Percentiles rank a stretch among this genome's conserved stretches.
Conservation (phyloP, 148 eudicot species). For the Mesembryanthemum crystallinum region DNA sequence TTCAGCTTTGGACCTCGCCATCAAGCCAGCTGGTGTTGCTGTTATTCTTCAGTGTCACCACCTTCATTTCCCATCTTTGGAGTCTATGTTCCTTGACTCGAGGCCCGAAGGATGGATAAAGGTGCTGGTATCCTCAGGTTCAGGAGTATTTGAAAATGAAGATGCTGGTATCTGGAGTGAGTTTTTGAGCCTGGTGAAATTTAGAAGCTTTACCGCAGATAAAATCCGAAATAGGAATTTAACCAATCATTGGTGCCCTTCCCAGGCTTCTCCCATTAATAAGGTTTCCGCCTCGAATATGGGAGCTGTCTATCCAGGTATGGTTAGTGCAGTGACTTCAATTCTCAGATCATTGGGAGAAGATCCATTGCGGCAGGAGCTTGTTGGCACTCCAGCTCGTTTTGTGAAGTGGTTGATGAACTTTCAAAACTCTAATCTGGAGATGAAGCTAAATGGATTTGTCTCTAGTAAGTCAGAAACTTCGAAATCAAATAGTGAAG, state of each 20-base stretch:
- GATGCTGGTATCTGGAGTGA: slow-evolving; percentile 60
- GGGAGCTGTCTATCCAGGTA: slow-evolving; percentile 35
- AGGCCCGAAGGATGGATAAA: slow-evolving; percentile 45
- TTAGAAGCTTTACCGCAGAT: slow-evolving; percentile 38
- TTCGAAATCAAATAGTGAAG: slow-evolving; percentile 32
- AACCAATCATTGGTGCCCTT: slow-evolving; percentile 60
- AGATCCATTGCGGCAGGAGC: slow-evolving; percentile 79
- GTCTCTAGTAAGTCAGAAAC: slow-evolving; percentile 23
- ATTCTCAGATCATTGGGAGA: slow-evolving; percentile 70
- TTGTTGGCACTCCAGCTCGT: slow-evolving; percentile 64
- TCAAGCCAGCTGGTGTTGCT: slow-evolving; percentile 74
- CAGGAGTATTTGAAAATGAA: slow-evolving; percentile 56
- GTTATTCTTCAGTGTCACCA: slow-evolving; percentile 72
- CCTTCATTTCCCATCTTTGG: slow-evolving; percentile 55
- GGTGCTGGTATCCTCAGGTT: slow-evolving; percentile 51
- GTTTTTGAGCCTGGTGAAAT: slow-evolving; percentile 51
- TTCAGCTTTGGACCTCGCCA: slow-evolving; percentile 51
- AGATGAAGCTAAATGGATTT: slow-evolving; percentile 65
- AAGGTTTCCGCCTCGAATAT: slow-evolving; percentile 19
- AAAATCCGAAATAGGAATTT: slow-evolving; percentile 22
- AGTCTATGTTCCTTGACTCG: slow-evolving; percentile 48
- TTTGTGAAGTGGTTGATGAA: slow-evolving; percentile 74
- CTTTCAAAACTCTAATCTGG: slow-evolving; percentile 48
- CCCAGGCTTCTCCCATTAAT: slow-evolving; percentile 22
- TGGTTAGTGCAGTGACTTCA: slow-evolving; percentile 60